phyloP scores from a whole-genome alignment of 2,329 filamentous ascomycete species.

The Trichoderma aggressivum region DNA sequence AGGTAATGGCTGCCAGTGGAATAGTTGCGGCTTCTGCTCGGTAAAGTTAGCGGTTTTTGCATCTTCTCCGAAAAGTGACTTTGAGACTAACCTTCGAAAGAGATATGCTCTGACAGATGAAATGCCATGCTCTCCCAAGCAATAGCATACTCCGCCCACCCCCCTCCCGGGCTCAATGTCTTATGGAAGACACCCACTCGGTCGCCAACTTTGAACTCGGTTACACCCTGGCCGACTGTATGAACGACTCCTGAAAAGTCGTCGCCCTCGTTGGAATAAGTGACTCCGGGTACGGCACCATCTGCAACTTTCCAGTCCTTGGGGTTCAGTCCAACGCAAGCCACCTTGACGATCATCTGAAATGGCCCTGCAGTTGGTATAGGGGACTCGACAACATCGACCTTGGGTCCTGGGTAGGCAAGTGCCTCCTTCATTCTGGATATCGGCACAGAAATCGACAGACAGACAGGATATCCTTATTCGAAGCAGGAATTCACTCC shows the following conservation, averaged over 20 bases:
- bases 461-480: not conserved
- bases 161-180: slow-evolving; percentile 39
- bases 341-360: slow-evolving; percentile 25
- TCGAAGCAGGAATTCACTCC: not conserved
- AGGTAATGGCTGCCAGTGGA: slow-evolving; percentile 39
- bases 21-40: not conserved
- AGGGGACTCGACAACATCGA: not conserved
- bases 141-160: slow-evolving; percentile 59
- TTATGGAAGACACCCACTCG: slow-evolving; percentile 43
- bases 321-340: slow-evolving; percentile 23
- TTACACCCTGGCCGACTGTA: slow-evolving; percentile 22
- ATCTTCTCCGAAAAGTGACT: not conserved
- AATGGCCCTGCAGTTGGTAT: slow-evolving; percentile 18
- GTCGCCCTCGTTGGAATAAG: slow-evolving; percentile 24
- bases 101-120: slow-evolving; percentile 44
- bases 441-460: not conserved
- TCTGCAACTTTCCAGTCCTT: slow-evolving; percentile 27
- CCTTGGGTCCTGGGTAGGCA: not conserved
- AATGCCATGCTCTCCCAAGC: slow-evolving; percentile 54
- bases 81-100: slow-evolving; percentile 40
- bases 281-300: not conserved
- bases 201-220: slow-evolving; percentile 34
- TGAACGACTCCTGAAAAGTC: slow-evolving; percentile 27
- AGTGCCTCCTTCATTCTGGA: slow-evolving; percentile 16
- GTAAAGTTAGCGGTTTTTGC: not conserved